Base-by-base conservation (phyloP, 2,329 filamentous ascomycete species). In the Aspergillus quadrilineatus region DNA sequence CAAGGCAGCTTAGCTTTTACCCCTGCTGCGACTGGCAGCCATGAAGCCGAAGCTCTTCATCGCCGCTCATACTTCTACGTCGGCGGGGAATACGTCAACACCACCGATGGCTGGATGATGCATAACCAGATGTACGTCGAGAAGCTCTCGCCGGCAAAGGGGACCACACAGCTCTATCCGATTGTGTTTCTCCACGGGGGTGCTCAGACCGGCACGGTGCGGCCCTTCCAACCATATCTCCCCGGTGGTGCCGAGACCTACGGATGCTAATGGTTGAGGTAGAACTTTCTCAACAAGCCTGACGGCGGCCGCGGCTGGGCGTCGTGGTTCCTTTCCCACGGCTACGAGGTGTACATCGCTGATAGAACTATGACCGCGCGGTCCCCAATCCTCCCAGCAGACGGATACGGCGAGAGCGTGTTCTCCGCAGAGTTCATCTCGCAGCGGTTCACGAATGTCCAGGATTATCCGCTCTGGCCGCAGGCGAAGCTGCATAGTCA, bases 241-340 rank as follows among this genome's bases (percentile, higher is more conserved):
- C 3, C 22, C 32, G 32, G 10, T 34, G 32, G 32, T 34, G 10
- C 4, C 7, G 32, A 34, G 7, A 14, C 5, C 8, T 14, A 37
- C 34, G 10, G 34, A 37, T 14, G 34, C 34, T 14, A 14, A 37
- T 15, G 34, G 3, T 7, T 5, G 30, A 7, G 2, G 30, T 46
- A 74, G 69, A 76, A 76, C 49, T 79, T 72, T 71, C 65, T 79
- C 30, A 80, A 79, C 56, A 82, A 77, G 34, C 79, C 79, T 3
- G 78, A 82, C 60, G 75, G 73, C 34, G 68, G 74, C 5, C 58
- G 67, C 55, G 79, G 79, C 42, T 82, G 78, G 79, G 77, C 78
- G 1, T 75, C 77, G 0, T 77, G 73, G 57, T 80, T 79, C 57
- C 65, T 81, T 14, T 63, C 69, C 6, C 64, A 74, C 30, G 79